These are phyloP conservation scores for Calonectria pteridis DNA, from an alignment of 2,329 filamentous ascomycete species.

Conservation along the genomic window DNA sequence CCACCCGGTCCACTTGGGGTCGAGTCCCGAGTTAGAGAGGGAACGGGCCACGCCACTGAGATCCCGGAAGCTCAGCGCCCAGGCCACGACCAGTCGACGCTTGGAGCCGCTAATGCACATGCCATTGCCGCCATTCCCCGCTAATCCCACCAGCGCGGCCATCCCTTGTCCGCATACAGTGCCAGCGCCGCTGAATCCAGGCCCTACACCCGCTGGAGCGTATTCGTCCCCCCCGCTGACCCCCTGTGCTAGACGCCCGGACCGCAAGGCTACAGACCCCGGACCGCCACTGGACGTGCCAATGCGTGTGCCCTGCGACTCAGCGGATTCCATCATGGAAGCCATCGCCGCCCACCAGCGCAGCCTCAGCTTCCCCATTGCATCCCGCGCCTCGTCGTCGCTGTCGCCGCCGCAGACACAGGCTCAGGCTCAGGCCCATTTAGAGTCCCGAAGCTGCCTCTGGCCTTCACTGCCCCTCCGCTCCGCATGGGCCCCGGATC, in stretches of 20 bases:
- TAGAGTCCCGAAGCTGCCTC: slow-evolving; percentile 9
- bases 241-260: background rate
- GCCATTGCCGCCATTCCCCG: slow-evolving; percentile 15
- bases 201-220: background rate
- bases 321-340: slow-evolving; percentile 38
- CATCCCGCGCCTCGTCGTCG: slow-evolving; percentile 34
- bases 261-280: background rate
- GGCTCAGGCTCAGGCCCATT: slow-evolving; percentile 2
- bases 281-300: background rate
- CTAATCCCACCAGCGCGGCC: slow-evolving; percentile 3
- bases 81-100: background rate
- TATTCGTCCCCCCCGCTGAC: slow-evolving; percentile 1
- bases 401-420: slow-evolving; percentile 17
- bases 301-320: slow-evolving; percentile 4
- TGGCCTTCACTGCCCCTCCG: slow-evolving; percentile 36
- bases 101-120: slow-evolving; percentile 14
- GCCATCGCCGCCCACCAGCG: slow-evolving; percentile 36
- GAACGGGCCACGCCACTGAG: slow-evolving; percentile 8
- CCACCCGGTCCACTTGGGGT: background rate
- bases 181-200: background rate
- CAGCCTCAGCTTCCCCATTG: slow-evolving; percentile 43
- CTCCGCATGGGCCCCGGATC: slow-evolving; percentile 38
- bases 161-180: slow-evolving; percentile 8
- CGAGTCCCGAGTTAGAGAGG: background rate
- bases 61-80: background rate